A percentile compares a stretch with the other conserved stretches of the same genome.
Conservation (phyloP, 768 basidiomycete genomes). For the Arthromyces matolae region DNA sequence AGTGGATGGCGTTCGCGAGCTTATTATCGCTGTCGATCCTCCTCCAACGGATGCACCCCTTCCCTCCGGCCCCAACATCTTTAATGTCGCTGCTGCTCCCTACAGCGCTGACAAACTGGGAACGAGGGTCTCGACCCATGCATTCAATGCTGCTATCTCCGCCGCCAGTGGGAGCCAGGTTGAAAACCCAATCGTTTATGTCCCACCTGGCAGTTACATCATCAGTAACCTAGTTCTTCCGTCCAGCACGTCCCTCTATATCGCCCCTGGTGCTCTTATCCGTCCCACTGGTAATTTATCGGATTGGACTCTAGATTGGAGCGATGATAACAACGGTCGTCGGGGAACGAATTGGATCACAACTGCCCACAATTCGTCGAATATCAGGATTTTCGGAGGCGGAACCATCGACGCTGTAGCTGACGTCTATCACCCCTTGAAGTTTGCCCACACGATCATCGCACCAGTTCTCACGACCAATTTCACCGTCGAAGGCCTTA, state of each 20-base stretch:
- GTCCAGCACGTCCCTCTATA: slow-evolving; percentile 16
- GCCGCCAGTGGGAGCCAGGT: slow-evolving; percentile 4
- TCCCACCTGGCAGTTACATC: slow-evolving; percentile 15
- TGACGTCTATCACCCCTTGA: slow-evolving; percentile 4
- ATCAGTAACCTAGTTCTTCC: slow-evolving; percentile 19
- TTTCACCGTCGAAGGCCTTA: slow-evolving; percentile 15
- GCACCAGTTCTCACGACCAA: slow-evolving; percentile 14
- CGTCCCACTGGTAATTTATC: slow-evolving; percentile 11
- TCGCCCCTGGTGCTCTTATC: slow-evolving; percentile 18
- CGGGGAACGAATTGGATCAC: slow-evolving; percentile 17
- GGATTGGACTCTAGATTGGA: slow-evolving; percentile 15
- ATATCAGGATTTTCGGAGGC: slow-evolving; percentile 17
- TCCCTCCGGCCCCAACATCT: slow-evolving; percentile 11
- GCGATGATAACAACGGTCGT: slow-evolving; percentile 8
- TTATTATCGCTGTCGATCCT: slow-evolving; percentile 17
- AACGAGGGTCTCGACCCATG: slow-evolving; percentile 5
- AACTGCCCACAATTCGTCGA: slow-evolving; percentile 14
- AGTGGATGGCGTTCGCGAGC: slow-evolving; percentile 15
- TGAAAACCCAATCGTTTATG: slow-evolving; percentile 12
- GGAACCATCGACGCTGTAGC: slow-evolving; percentile 17
- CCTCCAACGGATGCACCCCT: slow-evolving; percentile 7
- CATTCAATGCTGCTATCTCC: slow-evolving; percentile 14
- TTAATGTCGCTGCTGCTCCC: slow-evolving; percentile 12
- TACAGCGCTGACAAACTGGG: slow-evolving; percentile 15
- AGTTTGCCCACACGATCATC: slow-evolving; percentile 10